Percentiles rank a stretch among this genome's conserved stretches.
phyloP scores from a whole-genome alignment of 805 yeast species.

The Candida maltosa region DNA sequence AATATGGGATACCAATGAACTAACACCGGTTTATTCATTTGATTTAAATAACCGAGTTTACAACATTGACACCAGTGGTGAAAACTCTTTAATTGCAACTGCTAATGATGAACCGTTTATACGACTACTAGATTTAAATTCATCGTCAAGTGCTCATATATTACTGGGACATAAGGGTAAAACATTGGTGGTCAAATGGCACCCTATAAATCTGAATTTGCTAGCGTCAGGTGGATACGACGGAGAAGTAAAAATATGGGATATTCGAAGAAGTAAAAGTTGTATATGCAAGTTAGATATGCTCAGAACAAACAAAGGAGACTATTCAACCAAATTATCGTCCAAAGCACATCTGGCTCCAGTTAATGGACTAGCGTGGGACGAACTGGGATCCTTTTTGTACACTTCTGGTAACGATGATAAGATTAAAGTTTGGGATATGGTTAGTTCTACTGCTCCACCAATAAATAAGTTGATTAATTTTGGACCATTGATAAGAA shows the following conservation, averaged over 20 bases:
- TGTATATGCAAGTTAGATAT: conserved; percentile 65
- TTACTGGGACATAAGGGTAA: conserved; percentile 59
- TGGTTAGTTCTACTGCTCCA: conserved; percentile 35
- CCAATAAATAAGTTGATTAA: conserved; percentile 62
- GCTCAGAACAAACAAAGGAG: conserved; percentile 34
- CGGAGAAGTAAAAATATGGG: conserved; percentile 85
- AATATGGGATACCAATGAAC: conserved; percentile 73
- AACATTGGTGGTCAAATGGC: conserved; percentile 67
- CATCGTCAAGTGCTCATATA: conserved; percentile 71
- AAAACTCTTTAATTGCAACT: conserved; percentile 57
- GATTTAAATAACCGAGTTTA: conserved; percentile 61
- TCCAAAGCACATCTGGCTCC: conserved; percentile 72
- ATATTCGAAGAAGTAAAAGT: conserved; percentile 64
- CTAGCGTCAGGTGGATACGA: conserved; percentile 79
- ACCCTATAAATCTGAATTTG: conserved; percentile 57
- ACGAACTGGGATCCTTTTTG: conserved; percentile 58
- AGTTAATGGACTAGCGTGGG: conserved; percentile 80
- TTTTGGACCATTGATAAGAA: conserved; percentile 75
- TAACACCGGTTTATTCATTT: conserved; percentile 67
- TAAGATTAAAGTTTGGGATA: conserved; percentile 74
- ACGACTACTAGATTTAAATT: conserved; percentile 68
- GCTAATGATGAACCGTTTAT: conserved; percentile 70
- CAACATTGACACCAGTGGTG: conserved; percentile 53
- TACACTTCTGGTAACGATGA: conserved; percentile 79
- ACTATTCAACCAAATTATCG: conserved; percentile 27